phyloP scores from a whole-genome alignment of 2,329 filamentous ascomycete species.

The Venturiaceae sp. region DNA sequence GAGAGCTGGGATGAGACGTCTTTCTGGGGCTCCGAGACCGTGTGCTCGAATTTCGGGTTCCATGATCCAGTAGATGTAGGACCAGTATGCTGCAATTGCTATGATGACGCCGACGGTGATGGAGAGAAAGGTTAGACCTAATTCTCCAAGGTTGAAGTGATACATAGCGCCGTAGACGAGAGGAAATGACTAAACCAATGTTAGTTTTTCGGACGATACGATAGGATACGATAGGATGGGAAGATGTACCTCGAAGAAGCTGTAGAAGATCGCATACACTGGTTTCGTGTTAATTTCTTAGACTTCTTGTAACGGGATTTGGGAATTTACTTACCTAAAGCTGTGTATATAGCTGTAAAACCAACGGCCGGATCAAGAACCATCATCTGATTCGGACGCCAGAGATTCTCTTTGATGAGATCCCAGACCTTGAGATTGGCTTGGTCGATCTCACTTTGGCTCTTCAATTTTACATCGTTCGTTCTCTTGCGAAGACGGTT shows the following conservation, averaged over 20 bases:
- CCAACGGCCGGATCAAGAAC: constrained; percentile 21
- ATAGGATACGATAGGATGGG: constrained; percentile 12
- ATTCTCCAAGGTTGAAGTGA: constrained; percentile 25
- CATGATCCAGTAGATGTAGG: constrained; percentile 15
- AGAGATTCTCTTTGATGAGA: constrained; percentile 12
- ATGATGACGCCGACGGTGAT: constrained; percentile 21
- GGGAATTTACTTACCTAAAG: constrained; percentile 6
- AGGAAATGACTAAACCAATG: constrained; percentile 21
- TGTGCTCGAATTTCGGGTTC: constrained; percentile 15
- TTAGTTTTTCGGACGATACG: too few relatives aligned
- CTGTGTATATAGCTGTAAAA: constrained; percentile 22
- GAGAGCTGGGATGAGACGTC: constrained; percentile 22
- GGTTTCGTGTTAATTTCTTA: constrained; percentile 5
- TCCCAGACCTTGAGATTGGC: constrained; percentile 7
- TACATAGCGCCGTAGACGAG: constrained; percentile 31
- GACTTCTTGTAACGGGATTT: background rate
- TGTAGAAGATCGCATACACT: constrained; percentile 21
- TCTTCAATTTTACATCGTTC: constrained; percentile 4
- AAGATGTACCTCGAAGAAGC: constrained; percentile 13
- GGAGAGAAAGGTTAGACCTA: constrained; percentile 22
- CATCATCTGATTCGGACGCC: constrained; percentile 19
- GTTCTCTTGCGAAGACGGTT: constrained; percentile 13
- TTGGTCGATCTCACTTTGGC: constrained; percentile 10
- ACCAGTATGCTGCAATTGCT: constrained; percentile 14
- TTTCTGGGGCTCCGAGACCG: constrained; percentile 19